Conservation (phyloP, 2,329 filamentous ascomycete genomes). For the Hymenoscyphus fraxineus region DNA sequence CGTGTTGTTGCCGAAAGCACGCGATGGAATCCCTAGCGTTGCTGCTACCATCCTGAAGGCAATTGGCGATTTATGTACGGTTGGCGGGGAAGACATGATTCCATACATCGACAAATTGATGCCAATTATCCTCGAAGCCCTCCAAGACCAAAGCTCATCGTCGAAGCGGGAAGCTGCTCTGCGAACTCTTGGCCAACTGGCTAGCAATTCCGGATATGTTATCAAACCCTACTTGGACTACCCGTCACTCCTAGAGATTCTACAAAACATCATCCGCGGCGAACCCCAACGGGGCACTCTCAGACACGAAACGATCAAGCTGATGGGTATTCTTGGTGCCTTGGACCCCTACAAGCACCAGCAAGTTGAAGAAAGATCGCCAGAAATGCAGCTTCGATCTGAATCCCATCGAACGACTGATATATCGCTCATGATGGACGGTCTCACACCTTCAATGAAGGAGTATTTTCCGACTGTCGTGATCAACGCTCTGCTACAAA, state of each 20-base stretch:
- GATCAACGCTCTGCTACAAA: slow-evolving; percentile 89
- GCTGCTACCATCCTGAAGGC: slow-evolving; percentile 93
- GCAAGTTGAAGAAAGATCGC: slow-evolving; percentile 84
- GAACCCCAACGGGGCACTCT: slow-evolving; percentile 80
- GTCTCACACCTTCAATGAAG: slow-evolving; percentile 91
- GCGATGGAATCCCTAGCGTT: slow-evolving; percentile 79
- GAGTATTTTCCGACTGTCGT: slow-evolving; percentile 98
- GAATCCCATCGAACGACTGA: slow-evolving; percentile 73
- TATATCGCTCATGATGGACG: slow-evolving; percentile 96
- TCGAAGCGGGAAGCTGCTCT: slow-evolving; percentile 88
- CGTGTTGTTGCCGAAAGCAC: slow-evolving; percentile 88
- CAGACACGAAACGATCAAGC: slow-evolving; percentile 89
- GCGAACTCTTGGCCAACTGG: slow-evolving; percentile 84
- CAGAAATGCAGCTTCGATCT: slow-evolving; percentile 68
- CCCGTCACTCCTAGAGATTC: slow-evolving; percentile 83
- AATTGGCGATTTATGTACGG: slow-evolving; percentile 88
- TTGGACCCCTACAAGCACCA: slow-evolving; percentile 95
- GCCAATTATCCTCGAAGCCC: slow-evolving; percentile 88
- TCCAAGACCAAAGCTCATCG: slow-evolving; percentile 90
- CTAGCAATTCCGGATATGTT: slow-evolving; percentile 95
- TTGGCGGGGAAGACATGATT: slow-evolving; percentile 91
- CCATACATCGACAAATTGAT: slow-evolving; percentile 88
- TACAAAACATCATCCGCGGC: slow-evolving; percentile 90
- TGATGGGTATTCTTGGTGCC: slow-evolving; percentile 92
- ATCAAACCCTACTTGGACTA: slow-evolving; percentile 95